Base-by-base conservation (phyloP, 2,329 filamentous ascomycete species). In the Fusarium tjaetaba region DNA sequence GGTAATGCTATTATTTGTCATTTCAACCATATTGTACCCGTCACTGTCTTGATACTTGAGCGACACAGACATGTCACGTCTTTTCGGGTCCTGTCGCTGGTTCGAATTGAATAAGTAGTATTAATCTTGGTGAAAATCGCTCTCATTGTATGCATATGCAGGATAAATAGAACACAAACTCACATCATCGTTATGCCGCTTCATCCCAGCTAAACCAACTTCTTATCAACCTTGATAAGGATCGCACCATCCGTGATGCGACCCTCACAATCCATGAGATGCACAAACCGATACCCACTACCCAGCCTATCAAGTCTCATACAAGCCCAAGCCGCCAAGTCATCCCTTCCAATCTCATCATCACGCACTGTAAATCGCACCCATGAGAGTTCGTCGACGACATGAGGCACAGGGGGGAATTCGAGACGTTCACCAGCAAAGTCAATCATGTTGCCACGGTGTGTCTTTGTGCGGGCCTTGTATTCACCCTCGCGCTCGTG, bases 311-410 rank as follows among this genome's bases (percentile, higher is more conserved):
- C 95, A 28, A 98, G 88, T 43, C 95, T 88, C 76, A 97, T 91
- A 79, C 95, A 97, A 4, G 93, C 91, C 96, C 96, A 98, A 6
- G 93, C 94, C 16, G 94, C 92, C 64, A 97, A 82, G 67, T 92
- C 89, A 78, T 98, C 95, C 71, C 88, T 88, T 8, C 92, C 91
- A 74, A 95, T 89, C 81, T 96, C 93, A 75, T 97, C 93, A 80
- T 98, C 94, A 81, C 95, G 93, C 74, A 98, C 87, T 77, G 97
- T 94, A 85, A 98, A 94, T 77, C 93, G 87, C 61, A 94, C 86
- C 84, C 95, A 95, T 36, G 90, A 90, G 70, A 95, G 84, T 78
- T 92, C 89, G 59, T 93, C 89, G 14, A 93, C 86, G 3, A 94
- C 85, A 14, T 89, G 86, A 2, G 83, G 80, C 36, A 90, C 83